Conservation (phyloP, 345 rosid species). For the Ceriops zippeliana region DNA sequence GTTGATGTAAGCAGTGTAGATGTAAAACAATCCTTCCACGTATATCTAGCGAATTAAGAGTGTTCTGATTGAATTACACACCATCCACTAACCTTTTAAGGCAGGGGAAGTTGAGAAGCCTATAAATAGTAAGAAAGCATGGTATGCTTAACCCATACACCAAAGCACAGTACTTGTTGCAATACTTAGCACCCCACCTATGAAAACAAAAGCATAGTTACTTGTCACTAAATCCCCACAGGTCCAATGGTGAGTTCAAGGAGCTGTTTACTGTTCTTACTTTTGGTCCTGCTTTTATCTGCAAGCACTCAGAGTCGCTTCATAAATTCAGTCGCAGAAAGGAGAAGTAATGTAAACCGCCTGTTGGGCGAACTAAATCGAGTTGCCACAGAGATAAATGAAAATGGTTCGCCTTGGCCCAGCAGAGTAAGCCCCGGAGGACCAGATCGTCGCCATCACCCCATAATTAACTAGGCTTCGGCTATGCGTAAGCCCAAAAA, state of each 20-base stretch:
- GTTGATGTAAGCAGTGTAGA: no score
- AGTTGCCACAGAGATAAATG: slow-evolving; percentile 6
- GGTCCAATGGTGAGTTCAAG: no score
- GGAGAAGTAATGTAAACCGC: slow-evolving; percentile 3
- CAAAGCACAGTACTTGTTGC: no score
- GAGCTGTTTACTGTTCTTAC: no score
- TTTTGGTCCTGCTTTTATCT: no score
- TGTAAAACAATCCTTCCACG: slow-evolving; percentile 2
- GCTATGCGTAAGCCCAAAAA: not conserved
- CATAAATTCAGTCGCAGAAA: not conserved
- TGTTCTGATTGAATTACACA: not conserved
- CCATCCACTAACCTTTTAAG: slow-evolving; percentile 10
- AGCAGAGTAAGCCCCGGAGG: slow-evolving; percentile 23
- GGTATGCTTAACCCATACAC: no score
- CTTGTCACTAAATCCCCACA: no score
- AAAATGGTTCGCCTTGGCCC: not conserved
- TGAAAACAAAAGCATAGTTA: not conserved
- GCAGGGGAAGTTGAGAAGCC: not conserved
- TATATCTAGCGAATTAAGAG: slow-evolving; percentile 13
- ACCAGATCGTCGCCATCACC: slow-evolving; percentile 24
- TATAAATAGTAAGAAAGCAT: slow-evolving; percentile 1
- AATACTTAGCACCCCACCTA: no score
- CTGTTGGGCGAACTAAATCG: slow-evolving; percentile 8
- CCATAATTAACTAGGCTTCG: not conserved
- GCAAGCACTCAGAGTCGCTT: not conserved